phyloP scores from a whole-genome alignment of 2,329 filamentous ascomycete genomes.

The Venturia effusa region DNA sequence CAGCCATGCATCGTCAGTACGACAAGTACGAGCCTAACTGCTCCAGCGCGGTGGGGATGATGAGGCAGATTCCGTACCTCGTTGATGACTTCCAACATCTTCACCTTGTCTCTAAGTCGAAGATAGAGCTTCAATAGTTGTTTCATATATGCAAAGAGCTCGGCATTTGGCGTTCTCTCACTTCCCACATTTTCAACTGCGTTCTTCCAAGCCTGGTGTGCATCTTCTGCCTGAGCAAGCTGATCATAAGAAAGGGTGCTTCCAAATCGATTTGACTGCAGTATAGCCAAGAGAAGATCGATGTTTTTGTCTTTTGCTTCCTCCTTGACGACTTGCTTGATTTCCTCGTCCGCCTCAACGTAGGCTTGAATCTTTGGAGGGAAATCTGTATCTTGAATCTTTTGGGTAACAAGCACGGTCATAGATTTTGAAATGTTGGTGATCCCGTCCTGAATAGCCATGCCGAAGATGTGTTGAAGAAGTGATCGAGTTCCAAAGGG shows the following conservation, averaged over 20 bases:
- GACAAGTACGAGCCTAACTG: neutral
- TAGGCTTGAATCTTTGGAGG: conserved; percentile 75
- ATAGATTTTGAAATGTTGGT: conserved; percentile 77
- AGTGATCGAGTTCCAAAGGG: conserved; percentile 85
- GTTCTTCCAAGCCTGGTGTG: conserved; percentile 91
- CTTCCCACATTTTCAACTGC: conserved; percentile 66
- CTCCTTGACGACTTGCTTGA: conserved; percentile 62
- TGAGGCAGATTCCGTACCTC: conserved; percentile 39
- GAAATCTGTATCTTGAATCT: conserved; percentile 72
- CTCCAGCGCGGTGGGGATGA: neutral
- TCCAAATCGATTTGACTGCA: conserved; percentile 66
- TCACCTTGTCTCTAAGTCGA: conserved; percentile 84
- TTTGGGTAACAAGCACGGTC: conserved; percentile 55
- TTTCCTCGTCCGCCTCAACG: conserved; percentile 59
- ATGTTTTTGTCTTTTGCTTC: conserved; percentile 65
- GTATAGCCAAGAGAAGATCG: conserved; percentile 75
- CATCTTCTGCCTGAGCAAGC: conserved; percentile 79
- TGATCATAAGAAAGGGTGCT: conserved; percentile 64
- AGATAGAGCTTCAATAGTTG: conserved; percentile 88
- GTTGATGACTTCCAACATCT: conserved; percentile 94
- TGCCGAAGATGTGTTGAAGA: conserved; percentile 86
- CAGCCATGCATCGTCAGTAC: neutral
- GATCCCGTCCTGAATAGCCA: conserved; percentile 86
- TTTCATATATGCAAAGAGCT: conserved; percentile 90
- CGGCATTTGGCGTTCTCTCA: conserved; percentile 53